Percentiles rank a stretch among this genome's conserved stretches.
Conservation (phyloP, 768 basidiomycete species). For the Podaxis sp. region DNA sequence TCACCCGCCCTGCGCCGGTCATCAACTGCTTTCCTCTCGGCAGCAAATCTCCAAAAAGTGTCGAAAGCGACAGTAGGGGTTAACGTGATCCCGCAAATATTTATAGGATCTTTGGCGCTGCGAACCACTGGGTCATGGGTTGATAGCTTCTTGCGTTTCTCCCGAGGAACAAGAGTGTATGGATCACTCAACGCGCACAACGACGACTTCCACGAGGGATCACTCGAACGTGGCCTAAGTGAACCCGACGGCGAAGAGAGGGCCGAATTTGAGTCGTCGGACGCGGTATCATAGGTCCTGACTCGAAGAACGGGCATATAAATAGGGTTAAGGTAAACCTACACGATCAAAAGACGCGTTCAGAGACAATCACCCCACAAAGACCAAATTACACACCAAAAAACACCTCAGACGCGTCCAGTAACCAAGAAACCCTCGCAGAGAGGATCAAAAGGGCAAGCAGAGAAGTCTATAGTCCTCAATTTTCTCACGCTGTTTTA, state of each 20-base stretch:
- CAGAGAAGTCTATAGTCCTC: background rate
- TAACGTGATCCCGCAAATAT: conserved; percentile 33
- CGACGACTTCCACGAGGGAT: background rate
- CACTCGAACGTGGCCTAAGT: background rate
- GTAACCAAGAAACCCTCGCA: background rate
- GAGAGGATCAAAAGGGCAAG: background rate
- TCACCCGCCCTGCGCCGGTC: conserved; percentile 46
- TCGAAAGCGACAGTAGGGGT: conserved; percentile 51
- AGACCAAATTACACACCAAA: background rate
- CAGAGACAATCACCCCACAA: background rate
- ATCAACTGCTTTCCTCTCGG: conserved; percentile 55
- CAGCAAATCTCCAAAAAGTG: conserved; percentile 55
- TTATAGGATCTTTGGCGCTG: conserved; percentile 19
- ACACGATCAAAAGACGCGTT: conserved; percentile 2
- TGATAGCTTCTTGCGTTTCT: background rate
- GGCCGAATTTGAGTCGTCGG: background rate
- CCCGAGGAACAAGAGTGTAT: background rate
- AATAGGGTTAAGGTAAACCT: background rate
- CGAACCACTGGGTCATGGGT: background rate
- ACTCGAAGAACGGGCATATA: conserved; percentile 8
- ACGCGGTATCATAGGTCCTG: background rate
- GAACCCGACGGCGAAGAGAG: background rate
- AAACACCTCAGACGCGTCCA: conserved; percentile 1
- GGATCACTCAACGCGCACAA: background rate
- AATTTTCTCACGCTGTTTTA: conserved; percentile 5